Evolutionary conservation across 768 basidiomycete genomes (phyloP), one percentile per base, ranked within the genome.

Genomic region (Tricholoma matsutake): DNA sequence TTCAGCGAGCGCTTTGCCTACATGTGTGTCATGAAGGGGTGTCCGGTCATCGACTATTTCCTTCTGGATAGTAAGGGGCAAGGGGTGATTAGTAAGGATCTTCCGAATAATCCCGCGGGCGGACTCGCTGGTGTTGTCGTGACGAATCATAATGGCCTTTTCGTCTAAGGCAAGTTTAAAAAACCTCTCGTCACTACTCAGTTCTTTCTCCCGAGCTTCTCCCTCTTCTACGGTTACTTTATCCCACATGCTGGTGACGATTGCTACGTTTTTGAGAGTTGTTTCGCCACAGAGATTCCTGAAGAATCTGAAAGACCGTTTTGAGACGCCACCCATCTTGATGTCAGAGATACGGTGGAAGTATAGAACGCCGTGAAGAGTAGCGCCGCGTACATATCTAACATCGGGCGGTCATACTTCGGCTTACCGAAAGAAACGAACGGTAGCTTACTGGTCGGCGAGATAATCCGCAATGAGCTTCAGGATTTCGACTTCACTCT

Each of bases 91-190:
- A n/a, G 69, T 68, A 49, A 70, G 61, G 63, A 79, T 63, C 55
- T 69, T 68, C 20, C 72, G 70, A 6, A 79, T 58, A 55, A 75
- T 63, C 37, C 67, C 37, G 0, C 67, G 68, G 1, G 78, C 68
- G n/a, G 70, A 73, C 1, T 64, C 37, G 25, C 67, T 65, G 3
- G 72, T 73, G 54, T 72, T 71, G 45, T 63, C 58, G 57, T 76
- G 74, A 20, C 79, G 76, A 18, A 73, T 65, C 31, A 80, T 61
- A 6, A 57, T 57, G 2, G 78, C 75, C 8, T 77, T 76, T 65
- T 72, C 72, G 54, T 75, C 73, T 29, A 80, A 68, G 16, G 74
- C 78, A 35, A 72, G 72, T 63, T 78, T 76, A 71, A 79, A 80
- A 67, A 77, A 80, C 57, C 72, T 4, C 3, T 47, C 25, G 7